Evolutionary conservation across 2,329 filamentous ascomycete species (phyloP).

Genomic region (Elsinoe australis): DNA sequence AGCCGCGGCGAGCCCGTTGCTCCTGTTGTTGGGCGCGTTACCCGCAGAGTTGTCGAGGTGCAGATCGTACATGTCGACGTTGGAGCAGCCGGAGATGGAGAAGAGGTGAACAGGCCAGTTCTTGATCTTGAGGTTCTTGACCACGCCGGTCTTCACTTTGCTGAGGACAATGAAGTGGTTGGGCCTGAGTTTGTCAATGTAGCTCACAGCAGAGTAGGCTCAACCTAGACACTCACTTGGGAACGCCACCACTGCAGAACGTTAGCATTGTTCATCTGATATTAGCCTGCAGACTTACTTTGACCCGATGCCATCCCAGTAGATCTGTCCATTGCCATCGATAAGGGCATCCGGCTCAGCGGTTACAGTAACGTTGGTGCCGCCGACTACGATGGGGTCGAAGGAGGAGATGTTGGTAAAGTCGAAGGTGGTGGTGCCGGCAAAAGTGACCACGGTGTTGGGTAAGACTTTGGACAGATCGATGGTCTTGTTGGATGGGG

Average conservation of each 20-base stretch:
- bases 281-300: too few species aligned
- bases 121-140: constrained; percentile 45
- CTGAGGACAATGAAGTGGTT: constrained; percentile 55
- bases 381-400: constrained; percentile 55
- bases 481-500: constrained; percentile 34
- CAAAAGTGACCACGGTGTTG: constrained; percentile 48
- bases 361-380: constrained; percentile 47
- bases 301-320: constrained; percentile 59
- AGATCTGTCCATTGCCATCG: constrained; percentile 49
- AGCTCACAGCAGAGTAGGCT: too few species aligned
- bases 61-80: constrained; percentile 51
- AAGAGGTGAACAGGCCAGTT: constrained; percentile 51
- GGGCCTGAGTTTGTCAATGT: constrained; percentile 49
- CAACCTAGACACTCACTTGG: not conserved
- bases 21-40: constrained; percentile 2
- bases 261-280: too few species aligned
- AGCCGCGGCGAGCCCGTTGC: not conserved
- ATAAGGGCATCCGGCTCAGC: constrained; percentile 48
- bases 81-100: constrained; percentile 41
- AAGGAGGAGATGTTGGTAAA: constrained; percentile 56
- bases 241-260: constrained; percentile 46
- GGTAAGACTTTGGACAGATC: constrained; percentile 31
- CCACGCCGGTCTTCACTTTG: constrained; percentile 41
- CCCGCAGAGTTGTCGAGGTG: constrained; percentile 40
- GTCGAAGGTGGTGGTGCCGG: constrained; percentile 59